These are phyloP conservation scores for Cyclotella baltica DNA, from an alignment of 108 stramenopile genomes.

Conservation along the genomic window DNA sequence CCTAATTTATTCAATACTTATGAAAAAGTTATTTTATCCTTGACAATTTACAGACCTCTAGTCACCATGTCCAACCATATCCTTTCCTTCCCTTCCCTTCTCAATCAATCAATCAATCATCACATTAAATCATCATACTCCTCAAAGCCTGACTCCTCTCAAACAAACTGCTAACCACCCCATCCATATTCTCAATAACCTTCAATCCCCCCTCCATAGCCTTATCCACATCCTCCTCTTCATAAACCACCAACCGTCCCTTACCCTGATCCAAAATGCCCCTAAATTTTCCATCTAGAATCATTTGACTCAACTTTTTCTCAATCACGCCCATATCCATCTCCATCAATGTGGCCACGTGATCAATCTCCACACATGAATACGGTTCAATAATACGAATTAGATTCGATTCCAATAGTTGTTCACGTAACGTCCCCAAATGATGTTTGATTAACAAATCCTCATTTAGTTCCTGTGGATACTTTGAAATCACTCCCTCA, in stretches of 20 bases:
- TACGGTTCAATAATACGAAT: conserved; percentile 98
- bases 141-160: conserved; percentile 77
- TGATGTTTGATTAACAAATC: conserved; percentile 97
- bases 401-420: conserved; percentile 96
- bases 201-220: conserved; percentile 93
- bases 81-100: too few species aligned
- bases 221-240: conserved; percentile 78
- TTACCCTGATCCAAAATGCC: conserved; percentile 99
- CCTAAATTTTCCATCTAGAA: conserved; percentile 96
- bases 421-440: conserved; percentile 94
- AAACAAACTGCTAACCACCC: conserved; percentile 88
- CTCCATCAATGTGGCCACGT: conserved; percentile 95
- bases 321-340: conserved; percentile 90
- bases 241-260: conserved; percentile 92
- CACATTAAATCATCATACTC: conserved; percentile 81
- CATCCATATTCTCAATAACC: conserved; percentile 92
- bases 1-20: too few species aligned
- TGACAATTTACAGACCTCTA: too few species aligned
- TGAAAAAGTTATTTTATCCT: too few species aligned
- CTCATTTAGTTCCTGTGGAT: conserved; percentile 74
- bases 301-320: conserved; percentile 98
- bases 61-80: too few species aligned
- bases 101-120: too few species aligned
- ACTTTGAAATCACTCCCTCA: conserved; percentile 78
- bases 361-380: conserved; percentile 96